Base-by-base conservation (phyloP, 192 early-diverging fungal genomes). In the Coemansia sp. region DNA sequence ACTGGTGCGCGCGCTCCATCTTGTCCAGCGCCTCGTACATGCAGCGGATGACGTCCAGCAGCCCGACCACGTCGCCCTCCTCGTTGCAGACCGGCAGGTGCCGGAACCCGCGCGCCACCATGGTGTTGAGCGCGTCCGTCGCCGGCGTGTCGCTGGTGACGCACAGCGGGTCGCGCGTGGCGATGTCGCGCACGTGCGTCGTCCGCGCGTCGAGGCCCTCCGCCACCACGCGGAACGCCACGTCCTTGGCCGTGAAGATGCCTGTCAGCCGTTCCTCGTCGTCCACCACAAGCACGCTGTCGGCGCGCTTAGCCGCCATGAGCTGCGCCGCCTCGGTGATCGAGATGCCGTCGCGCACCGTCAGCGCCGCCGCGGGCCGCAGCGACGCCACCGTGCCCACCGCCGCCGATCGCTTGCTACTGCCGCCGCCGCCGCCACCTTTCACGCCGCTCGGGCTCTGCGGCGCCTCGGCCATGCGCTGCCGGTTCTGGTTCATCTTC, bases 191-290 rank as follows among this genome's bases (percentile, higher is more conserved):
- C 29, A 97, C 94, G 22, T 88, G 80, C 57, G 89, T 91, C 32
- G 86, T 82, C 65, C 89, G 80, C 46, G 84, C 85, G 65, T 87
- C 86, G 27, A 86, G 77, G 14, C 84, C 86, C 62, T 88, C 89
- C 17, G 94, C 96, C 17, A 98, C 95, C 15, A 98, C 96, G 31
- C 96, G 85, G 79, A 94, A 98, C 31, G 96, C 93, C 49, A 99
- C 85, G 83, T 99, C 97, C 84, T 98, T 99, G 59, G 95, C 97
- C 1, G 97, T 99, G 69, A 99, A 92, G 64, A 99, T 99, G 36
- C 96, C 97, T 5, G 87, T 85, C 64, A 99, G 86, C 64, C 93
- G 93, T 64, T 96, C 94, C 20, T 96, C 90, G 29, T 91, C 89
- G 74, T 96, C 92, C n/a, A 97, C 93, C 41, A 98, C 91, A 9